A percentile compares a stretch with the other conserved stretches of the same genome.
Conservation (phyloP, 306 rosid genomes). For the Datisca glomerata region DNA sequence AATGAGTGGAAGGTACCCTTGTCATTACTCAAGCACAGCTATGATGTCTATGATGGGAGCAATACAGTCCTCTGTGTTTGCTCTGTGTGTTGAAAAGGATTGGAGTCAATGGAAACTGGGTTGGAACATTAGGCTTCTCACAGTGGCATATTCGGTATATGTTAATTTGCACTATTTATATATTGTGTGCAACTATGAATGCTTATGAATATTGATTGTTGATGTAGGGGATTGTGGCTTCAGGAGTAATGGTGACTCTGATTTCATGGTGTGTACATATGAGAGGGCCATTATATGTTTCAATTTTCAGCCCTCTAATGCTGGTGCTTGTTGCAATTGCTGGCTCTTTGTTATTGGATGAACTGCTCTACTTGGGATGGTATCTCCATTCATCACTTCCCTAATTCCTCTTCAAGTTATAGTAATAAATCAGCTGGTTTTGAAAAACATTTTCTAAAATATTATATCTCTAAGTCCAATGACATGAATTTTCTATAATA, state of each 20-base stretch:
- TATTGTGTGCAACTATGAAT: too few species aligned
- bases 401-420: too few species aligned
- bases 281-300: constrained; percentile 20
- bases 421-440: too few species aligned
- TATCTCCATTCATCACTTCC: too few species aligned
- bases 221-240: constrained; percentile 13
- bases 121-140: constrained; percentile 16
- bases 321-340: constrained; percentile 11
- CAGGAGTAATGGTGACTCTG: constrained; percentile 6
- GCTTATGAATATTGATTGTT: not conserved
- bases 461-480: too few species aligned
- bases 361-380: constrained; percentile 18
- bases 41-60: constrained; percentile 18
- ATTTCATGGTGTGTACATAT: constrained; percentile 14
- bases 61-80: constrained; percentile 12
- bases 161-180: too few species aligned
- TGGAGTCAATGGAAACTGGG: constrained; percentile 19
- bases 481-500: too few species aligned
- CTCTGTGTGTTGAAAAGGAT: constrained; percentile 11
- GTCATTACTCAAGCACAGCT: constrained; percentile 27
- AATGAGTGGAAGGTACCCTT: constrained; percentile 30
- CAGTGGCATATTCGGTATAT: constrained; percentile 7
- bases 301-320: constrained; percentile 9
- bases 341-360: constrained; percentile 11
- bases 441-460: too few species aligned